Base-by-base conservation (phyloP, 2,329 filamentous ascomycete genomes). In the Exophiala alcalophila region DNA sequence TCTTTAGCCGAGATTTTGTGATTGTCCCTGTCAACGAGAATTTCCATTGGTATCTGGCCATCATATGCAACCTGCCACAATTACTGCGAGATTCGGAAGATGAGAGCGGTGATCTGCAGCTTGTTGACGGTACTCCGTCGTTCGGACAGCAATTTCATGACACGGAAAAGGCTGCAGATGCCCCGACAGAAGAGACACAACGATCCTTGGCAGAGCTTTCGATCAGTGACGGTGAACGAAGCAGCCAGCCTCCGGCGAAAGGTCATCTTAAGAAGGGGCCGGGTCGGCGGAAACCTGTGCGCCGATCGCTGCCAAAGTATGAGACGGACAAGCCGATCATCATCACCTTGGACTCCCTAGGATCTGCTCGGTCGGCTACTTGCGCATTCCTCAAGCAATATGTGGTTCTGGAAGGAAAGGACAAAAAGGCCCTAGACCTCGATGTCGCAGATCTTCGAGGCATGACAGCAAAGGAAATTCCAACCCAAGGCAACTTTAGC, bases 21-120 rank as follows among this genome's bases (percentile, higher is more conserved):
- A 75, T 97, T 8, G 84, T 98, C 5, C 92, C 92, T 0, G 87
- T 98, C 61, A 94, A 95, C 57, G 86, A 96, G 60, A 72, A 80
- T 54, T 68, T 73, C 1, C 92, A 98, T 64, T 98, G 94, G 92
- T 97, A 92, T 65, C 71, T 97, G 53, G 89, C 88, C 10, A 91
- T 98, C 42, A 91, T 98, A 38, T 95, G 88, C 74, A 95, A 98
- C 58, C 75, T 91, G 2, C 44, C 44, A 23, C 40, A 44, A 21
- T 46, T 49, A 35, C 28, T 45, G 3, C 28, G 20, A 7, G 31
- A 43, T 8, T 14, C 20, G 15, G 34, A 45, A 23, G 40, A 26
- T 18, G 40, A 42, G n/a, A 36, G 21, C 14, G 36, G 51, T 53
- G 42, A 59, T 44, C 48, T 32, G 7, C 14, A 35, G 27, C 11